Conservation (phyloP, 768 basidiomycete genomes). For the Agrocybe praecox region DNA sequence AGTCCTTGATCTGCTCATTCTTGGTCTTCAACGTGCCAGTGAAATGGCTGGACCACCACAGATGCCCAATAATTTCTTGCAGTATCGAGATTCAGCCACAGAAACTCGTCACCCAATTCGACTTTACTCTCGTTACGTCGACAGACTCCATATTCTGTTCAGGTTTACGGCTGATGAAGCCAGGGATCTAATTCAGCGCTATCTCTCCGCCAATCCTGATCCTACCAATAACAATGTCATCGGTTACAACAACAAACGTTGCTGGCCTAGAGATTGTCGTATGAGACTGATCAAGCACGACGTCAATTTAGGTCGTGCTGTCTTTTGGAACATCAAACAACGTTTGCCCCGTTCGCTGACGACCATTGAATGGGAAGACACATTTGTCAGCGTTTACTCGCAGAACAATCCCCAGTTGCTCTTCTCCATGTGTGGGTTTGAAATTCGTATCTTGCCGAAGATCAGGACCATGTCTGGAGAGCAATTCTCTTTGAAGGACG, state of each 20-base stretch:
- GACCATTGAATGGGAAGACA: conserved; percentile 99
- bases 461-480: conserved; percentile 94
- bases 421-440: conserved; percentile 99
- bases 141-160: conserved; percentile 94
- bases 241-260: conserved; percentile 98
- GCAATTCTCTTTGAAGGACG: conserved; percentile 95
- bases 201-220: conserved; percentile 96
- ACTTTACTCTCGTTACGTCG: conserved; percentile 96
- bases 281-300: conserved; percentile 99
- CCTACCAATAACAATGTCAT: conserved; percentile 99
- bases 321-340: conserved; percentile 99
- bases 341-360: conserved; percentile 93
- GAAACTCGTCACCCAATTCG: conserved; percentile 98
- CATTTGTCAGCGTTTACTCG: conserved; percentile 95
- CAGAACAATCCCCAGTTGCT: conserved; percentile 96
- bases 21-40: conserved; percentile 96
- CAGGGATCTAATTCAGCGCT: conserved; percentile 96
- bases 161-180: conserved; percentile 97
- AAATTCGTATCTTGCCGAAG: conserved; percentile 96
- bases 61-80: conserved; percentile 97
- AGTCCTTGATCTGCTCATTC: conserved; percentile 91
- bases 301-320: conserved; percentile 96
- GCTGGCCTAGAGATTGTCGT: conserved; percentile 99
- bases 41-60: conserved; percentile 99
- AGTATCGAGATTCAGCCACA: conserved; percentile 92